phyloP scores from a whole-genome alignment of 768 basidiomycete genomes.

The Podaxis sp. region DNA sequence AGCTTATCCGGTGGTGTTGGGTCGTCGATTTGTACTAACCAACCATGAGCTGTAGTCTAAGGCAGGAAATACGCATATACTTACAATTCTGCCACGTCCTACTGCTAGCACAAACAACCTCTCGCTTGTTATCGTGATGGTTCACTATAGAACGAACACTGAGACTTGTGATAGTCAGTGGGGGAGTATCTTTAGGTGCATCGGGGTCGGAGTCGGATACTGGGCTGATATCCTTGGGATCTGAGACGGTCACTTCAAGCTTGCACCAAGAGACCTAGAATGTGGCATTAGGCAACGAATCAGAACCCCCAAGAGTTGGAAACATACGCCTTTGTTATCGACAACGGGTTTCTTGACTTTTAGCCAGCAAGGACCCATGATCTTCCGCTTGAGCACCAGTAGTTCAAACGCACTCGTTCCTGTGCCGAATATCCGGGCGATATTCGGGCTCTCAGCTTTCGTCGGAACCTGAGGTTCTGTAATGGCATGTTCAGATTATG shows the following conservation, averaged over 20 bases:
- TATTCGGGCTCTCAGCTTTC: conserved; percentile 77
- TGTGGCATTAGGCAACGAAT: conserved; percentile 5
- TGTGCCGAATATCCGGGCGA: conserved; percentile 86
- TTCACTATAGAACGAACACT: conserved; percentile 90
- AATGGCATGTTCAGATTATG: conserved; percentile 4
- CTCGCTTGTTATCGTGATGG: conserved; percentile 90
- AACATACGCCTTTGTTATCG: conserved; percentile 75
- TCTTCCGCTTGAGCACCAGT: conserved; percentile 91
- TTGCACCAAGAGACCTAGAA: conserved; percentile 95
- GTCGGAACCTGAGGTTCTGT: conserved; percentile 74
- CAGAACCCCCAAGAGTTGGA: not conserved
- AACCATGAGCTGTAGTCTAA: not conserved
- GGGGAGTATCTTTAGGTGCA: conserved; percentile 80
- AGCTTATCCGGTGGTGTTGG: conserved; percentile 87
- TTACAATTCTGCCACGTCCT: conserved; percentile 76
- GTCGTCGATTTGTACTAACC: conserved; percentile 85
- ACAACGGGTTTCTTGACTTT: conserved; percentile 75
- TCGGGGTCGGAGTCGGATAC: conserved; percentile 68
- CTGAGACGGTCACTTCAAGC: conserved; percentile 77
- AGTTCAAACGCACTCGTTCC: conserved; percentile 92
- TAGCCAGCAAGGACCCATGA: conserved; percentile 99
- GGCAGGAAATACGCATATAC: conserved; percentile 18
- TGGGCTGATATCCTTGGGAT: conserved; percentile 89
- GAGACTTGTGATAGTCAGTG: conserved; percentile 88
- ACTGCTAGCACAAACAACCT: conserved; percentile 83